Base-by-base conservation (phyloP, 805 yeast species). In the Scheffersomyces lignosus region DNA sequence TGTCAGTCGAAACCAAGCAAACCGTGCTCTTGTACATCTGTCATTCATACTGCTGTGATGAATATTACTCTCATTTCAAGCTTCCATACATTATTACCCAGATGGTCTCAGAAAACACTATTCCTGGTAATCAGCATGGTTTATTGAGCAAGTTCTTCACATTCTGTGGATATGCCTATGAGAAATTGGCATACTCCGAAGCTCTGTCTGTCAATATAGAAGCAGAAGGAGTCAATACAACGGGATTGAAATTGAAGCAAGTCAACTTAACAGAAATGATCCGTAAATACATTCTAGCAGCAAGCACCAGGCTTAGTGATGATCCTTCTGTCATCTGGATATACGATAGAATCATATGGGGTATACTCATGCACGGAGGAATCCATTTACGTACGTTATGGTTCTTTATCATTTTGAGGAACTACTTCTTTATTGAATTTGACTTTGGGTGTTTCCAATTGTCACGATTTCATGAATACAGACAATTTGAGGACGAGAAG, bases 311-410 rank as follows among this genome's bases (percentile, higher is more conserved):
- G 38, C 43, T 56, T 1, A 38, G 44, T 1, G 77, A 71, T 38
- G 77, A 75, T 47, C 65, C 73, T 0, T 37, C 52, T 1, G 48
- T 60, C 3, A 34, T 60, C 3, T 28, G 36, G 2, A 45, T 72
- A 4, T 62, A 66, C 33, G 65, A 70, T 29, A 58, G 64, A 20
- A 57, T 77, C 1, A 35, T 73, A 1, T 66, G 71, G 60, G 73
- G 73, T 0, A 40, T 75, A 6, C 27, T 71, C 5, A 43, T 75
- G 29, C 63, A 60, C 38, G 80, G 80, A 12, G 75, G 72, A 1
- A 49, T 66, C 18, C 73, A 70, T 39, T 17, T 73, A 7, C 65
- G 60, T 29, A 51, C 65, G 2, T 43, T 76, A 14, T 66, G 72
- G 70, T 64, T 73, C 29, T 73, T 75, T 44, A 58, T 58, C 36